These are phyloP conservation scores for Colletotrichum sp. DNA, from an alignment of 2,329 filamentous ascomycete species.

Conservation along the genomic window DNA sequence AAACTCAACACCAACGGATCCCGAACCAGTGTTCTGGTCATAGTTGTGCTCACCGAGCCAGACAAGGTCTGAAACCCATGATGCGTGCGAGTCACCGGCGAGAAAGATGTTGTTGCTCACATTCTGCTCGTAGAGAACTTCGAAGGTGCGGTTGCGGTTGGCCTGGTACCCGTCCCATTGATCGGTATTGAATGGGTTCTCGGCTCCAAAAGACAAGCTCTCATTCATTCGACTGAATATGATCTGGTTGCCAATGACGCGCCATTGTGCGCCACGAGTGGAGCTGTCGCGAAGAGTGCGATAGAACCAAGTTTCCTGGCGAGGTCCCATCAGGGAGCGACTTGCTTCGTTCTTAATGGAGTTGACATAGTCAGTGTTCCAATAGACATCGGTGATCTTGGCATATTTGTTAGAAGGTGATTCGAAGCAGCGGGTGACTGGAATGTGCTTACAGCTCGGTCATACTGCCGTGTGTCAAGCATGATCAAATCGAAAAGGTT, in stretches of 20 bases:
- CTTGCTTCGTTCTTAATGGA: slow-evolving; percentile 69
- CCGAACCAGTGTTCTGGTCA: slow-evolving; percentile 55
- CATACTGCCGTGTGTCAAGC: slow-evolving; percentile 73
- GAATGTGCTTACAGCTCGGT: slow-evolving; percentile 43
- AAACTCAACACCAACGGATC: slow-evolving; percentile 67
- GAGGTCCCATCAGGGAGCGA: slow-evolving; percentile 72
- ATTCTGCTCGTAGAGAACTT: slow-evolving; percentile 69
- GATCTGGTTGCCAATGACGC: slow-evolving; percentile 74
- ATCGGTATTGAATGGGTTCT: slow-evolving; percentile 58
- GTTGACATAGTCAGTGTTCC: slow-evolving; percentile 68
- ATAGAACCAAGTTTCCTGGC: slow-evolving; percentile 80
- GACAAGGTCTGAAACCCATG: slow-evolving; percentile 66
- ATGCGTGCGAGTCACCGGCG: slow-evolving; percentile 72
- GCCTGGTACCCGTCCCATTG: slow-evolving; percentile 64
- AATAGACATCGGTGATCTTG: slow-evolving; percentile 43
- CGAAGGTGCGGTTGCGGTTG: slow-evolving; percentile 74
- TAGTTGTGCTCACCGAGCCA: slow-evolving; percentile 63
- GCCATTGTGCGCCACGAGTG: slow-evolving; percentile 72
- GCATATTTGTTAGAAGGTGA: neutral
- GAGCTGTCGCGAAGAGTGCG: slow-evolving; percentile 60
- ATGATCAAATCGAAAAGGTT: slow-evolving; percentile 71
- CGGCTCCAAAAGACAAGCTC: slow-evolving; percentile 30
- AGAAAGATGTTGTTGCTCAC: slow-evolving; percentile 78
- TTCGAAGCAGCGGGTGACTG: neutral
- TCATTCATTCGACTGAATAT: slow-evolving; percentile 58